Evolutionary conservation across 805 yeast genomes (phyloP).

Genomic region (Saccharomycopsis babjevae): DNA sequence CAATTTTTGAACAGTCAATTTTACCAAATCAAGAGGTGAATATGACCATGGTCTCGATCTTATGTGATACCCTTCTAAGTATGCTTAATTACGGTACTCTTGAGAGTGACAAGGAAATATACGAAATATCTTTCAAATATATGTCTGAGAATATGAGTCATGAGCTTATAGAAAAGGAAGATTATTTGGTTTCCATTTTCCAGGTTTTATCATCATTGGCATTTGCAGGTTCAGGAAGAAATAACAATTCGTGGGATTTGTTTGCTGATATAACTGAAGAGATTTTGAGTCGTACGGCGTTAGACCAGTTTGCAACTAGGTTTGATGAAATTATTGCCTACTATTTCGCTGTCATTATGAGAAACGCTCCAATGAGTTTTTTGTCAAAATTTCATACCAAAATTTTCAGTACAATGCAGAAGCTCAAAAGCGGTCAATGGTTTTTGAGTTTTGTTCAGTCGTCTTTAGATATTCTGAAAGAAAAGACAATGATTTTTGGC

Average conservation of each 20-base stretch:
- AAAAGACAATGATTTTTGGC: conserved; percentile 36
- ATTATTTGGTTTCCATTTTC: conserved; percentile 7
- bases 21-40: conserved; percentile 20
- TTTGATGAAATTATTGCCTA: conserved; percentile 23
- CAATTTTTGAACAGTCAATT: conserved; percentile 30
- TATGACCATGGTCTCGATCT: conserved; percentile 31
- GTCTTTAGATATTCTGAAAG: conserved; percentile 32
- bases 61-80: conserved; percentile 49
- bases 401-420: conserved; percentile 38
- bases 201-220: conserved; percentile 38
- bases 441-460: conserved; percentile 41
- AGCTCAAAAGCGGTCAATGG: conserved; percentile 30
- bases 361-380: conserved; percentile 25
- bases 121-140: conserved; percentile 19
- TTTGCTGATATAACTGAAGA: background rate
- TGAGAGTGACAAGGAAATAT: conserved; percentile 38
- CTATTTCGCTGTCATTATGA: conserved; percentile 49
- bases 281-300: conserved; percentile 15
- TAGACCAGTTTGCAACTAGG: conserved; percentile 6
- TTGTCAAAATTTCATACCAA: conserved; percentile 14
- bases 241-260: conserved; percentile 21
- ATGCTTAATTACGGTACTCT: conserved; percentile 42
- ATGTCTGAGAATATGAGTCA: conserved; percentile 6
- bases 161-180: conserved; percentile 17
- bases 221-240: conserved; percentile 65